A percentile compares a stretch with the other conserved stretches of the same genome.
These are phyloP conservation scores for Cystobasidium tubakii DNA, from an alignment of 768 basidiomycete species.

Conservation along the genomic window DNA sequence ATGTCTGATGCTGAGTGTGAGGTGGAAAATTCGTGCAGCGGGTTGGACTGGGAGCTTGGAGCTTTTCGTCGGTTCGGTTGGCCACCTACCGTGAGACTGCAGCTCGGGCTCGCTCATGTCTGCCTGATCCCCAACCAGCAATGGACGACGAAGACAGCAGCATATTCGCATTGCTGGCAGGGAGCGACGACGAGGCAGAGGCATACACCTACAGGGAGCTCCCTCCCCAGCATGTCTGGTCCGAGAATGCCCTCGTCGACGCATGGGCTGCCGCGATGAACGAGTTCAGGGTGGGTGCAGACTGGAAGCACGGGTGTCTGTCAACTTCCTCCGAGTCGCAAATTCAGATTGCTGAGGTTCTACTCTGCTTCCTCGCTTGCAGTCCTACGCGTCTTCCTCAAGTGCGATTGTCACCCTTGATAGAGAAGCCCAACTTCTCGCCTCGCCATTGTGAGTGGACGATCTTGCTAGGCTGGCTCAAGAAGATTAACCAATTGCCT, in stretches of 20 bases:
- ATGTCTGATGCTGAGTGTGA: too few species aligned
- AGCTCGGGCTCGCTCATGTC: too few species aligned
- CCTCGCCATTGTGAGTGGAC: conserved; percentile 14
- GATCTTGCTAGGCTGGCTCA: too few species aligned
- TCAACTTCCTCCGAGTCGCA: too few species aligned
- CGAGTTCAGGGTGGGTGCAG: conserved; percentile 12
- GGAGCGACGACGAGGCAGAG: background rate
- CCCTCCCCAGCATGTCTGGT: background rate
- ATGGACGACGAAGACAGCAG: background rate
- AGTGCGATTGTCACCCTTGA: background rate
- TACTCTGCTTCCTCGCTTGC: background rate
- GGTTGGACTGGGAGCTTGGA: too few species aligned
- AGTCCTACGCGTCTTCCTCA: background rate
- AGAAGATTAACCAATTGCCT: too few species aligned
- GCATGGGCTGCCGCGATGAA: conserved; percentile 18
- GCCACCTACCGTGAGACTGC: too few species aligned
- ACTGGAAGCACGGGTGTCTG: too few species aligned
- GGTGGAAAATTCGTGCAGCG: too few species aligned
- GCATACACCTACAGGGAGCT: background rate
- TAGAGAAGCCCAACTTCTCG: conserved; percentile 6
- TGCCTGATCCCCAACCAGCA: background rate
- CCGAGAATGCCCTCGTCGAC: background rate
- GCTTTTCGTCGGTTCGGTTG: too few species aligned
- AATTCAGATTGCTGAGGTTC: background rate
- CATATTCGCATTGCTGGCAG: background rate